Evolutionary conservation across 2,329 filamentous ascomycete genomes (phyloP), one percentile per base, ranked within the genome.

Genomic region (Aspergillus jensenii): DNA sequence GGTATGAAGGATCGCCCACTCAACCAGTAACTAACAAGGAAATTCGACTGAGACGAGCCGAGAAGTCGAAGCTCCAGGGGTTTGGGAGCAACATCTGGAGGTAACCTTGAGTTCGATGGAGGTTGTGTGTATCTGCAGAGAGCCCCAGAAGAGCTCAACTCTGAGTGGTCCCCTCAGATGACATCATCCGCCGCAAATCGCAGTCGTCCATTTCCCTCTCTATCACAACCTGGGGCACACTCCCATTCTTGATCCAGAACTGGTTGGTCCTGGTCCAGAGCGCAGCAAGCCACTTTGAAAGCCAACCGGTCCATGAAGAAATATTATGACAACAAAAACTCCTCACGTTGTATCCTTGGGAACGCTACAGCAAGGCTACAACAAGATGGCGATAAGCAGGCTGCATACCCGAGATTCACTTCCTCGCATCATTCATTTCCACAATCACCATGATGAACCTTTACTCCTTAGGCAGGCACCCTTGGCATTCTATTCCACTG

Each of bases 161-260:
- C 40, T 50, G 35, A 55, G 40, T 58, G 56, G 56, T 51, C 51
- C 56, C 56, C 45, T 53, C 46, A 51, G 27, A 58, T 58, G 56
- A 58, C 56, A 58, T 58, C 56, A 58, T 41, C 51, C 27, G 39
- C 17, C 35, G 17, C 41, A 40, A 47, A 46, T 51, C 40, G 21
- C 41, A 40, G n/a, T 8, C 44, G 31, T 27, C 39, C 23, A 19
- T 52, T 17, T 17, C 21, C n/a, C 14, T 6, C 21, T 25, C 12
- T 8, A 6, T 37, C 15, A 37, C 35, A 31, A 11, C 9, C 27
- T 11, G 27, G 9, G 27, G 9, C 15, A n/a, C 6, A 35, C 8
- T 37, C 15, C 35, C 14, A 37, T 37, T 37, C 35, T n/a, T 15
- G 35, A 35, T 4, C 33, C 35, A 15, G 35, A n/a, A 37, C 14